These are phyloP conservation scores for Quercus wislizeni DNA, from an alignment of 306 rosid genomes.

Conservation along the genomic window DNA sequence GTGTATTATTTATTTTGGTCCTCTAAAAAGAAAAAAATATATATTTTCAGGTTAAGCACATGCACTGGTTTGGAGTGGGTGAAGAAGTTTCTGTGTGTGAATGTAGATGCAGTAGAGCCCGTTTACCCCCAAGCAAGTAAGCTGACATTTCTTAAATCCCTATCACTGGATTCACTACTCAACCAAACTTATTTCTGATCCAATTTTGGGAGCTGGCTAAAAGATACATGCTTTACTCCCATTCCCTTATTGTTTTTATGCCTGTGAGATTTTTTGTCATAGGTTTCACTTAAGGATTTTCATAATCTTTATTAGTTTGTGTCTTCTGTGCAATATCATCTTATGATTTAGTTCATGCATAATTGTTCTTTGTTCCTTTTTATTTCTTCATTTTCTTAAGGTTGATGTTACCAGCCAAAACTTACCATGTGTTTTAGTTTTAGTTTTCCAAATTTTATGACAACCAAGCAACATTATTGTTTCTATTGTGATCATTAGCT, in stretches of 20 bases:
- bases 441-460: neutral
- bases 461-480: neutral
- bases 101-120: slow-evolving; percentile 92
- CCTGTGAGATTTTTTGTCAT: neutral
- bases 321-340: slow-evolving; percentile 21
- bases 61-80: slow-evolving; percentile 83
- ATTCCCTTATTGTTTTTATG: slow-evolving; percentile 5
- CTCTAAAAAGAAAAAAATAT: neutral
- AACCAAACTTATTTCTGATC: neutral
- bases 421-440: neutral
- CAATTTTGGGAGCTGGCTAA: slow-evolving; percentile 17
- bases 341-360: slow-evolving; percentile 4
- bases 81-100: slow-evolving; percentile 80
- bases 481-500: neutral
- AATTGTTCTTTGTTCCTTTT: slow-evolving; percentile 15
- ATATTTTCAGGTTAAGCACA: slow-evolving; percentile 76
- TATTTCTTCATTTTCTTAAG: neutral
- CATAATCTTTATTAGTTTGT: slow-evolving; percentile 1
- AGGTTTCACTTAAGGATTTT: neutral
- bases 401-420: slow-evolving; percentile 15
- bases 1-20: neutral
- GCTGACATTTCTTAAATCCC: slow-evolving; percentile 21
- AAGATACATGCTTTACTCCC: neutral
- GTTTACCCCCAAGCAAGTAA: slow-evolving; percentile 95
- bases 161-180: slow-evolving; percentile 11